Evolutionary conservation across 164 flowering plant species (phyloP), one percentile per base, ranked within the genome.

Genomic region (Akebia trifoliata): DNA sequence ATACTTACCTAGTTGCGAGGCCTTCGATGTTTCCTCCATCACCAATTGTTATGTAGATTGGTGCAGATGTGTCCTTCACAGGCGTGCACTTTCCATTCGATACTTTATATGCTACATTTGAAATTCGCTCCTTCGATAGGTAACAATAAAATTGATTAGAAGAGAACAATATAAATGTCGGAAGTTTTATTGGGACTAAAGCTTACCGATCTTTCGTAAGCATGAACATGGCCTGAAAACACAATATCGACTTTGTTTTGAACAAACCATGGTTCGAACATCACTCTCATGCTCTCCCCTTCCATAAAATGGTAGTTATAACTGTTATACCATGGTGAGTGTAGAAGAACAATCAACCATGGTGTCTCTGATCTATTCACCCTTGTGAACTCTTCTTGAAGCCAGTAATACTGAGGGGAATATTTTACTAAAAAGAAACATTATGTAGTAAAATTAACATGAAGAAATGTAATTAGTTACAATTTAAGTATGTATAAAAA

Each of bases 231-330:
- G 30, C 83, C 86, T 28, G 83, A 67, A 48, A 81, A 67, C 26
- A 81, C 83, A 18, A 78, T 21, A 50, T 81, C 86, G 10, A 81
- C 86, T 67, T 81, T 81, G 78, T 77, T 18, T 35, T 77, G 21
- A 22, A 81, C 83, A 10, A 81, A 76, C 83, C 81, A 81, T 2
- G 74, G 37, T 38, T 81, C 86, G 24, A 56, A 81, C 80, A 66
- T 72, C 1, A 79, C 86, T 61, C 86, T 69, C 83, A 81, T 81
- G 61, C 58, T 62, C 47, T 81, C 86, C 1, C 86, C 86, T 73
- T 81, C 86, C 86, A 78, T 81, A 43, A 65, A 81, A 28, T 81
- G 86, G 15, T 76, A 71, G 63, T 54, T 40, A 42, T 74, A 59
- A 57, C 83, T 78, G 62, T 77, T 79, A 43, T 77, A 77, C 72